Evolutionary conservation across 169 alveolate species (phyloP).

Genomic region (Cryptosporidium andersoni): DNA sequence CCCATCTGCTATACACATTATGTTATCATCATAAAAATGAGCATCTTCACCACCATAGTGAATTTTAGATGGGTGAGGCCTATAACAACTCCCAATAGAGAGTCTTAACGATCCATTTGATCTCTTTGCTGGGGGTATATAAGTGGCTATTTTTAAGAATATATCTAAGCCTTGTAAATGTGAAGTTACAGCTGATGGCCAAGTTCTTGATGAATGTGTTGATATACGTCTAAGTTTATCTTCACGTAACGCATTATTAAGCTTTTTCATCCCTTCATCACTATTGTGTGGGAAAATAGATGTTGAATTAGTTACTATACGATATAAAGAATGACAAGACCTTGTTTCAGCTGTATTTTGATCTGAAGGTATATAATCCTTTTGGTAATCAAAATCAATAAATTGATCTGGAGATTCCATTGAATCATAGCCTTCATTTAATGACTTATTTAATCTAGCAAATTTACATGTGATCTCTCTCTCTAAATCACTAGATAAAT

Average conservation of each 20-base stretch:
- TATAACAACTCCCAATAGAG: conserved; percentile 50
- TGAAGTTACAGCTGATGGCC: conserved; percentile 63
- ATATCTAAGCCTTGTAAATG: conserved; percentile 55
- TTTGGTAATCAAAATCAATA: too few relatives aligned
- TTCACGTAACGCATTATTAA: conserved; percentile 50
- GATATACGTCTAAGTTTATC: conserved; percentile 53
- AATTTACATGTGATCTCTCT: too few relatives aligned
- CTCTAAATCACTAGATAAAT: too few relatives aligned
- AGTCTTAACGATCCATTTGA: conserved; percentile 4
- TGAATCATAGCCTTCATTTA: too few relatives aligned
- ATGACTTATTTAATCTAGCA: too few relatives aligned
- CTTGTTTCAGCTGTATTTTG: conserved; percentile 63
- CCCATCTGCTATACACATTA: conserved; percentile 84
- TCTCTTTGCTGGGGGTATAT: conserved; percentile 17
- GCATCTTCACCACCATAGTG: conserved; percentile 90
- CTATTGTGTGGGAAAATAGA: background rate
- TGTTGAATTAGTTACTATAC: conserved; percentile 22
- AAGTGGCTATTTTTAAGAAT: conserved; percentile 47
- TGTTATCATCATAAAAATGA: conserved; percentile 72
- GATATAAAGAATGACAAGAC: background rate
- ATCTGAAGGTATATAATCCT: background rate
- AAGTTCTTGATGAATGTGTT: conserved; percentile 21
- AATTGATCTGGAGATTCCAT: too few relatives aligned
- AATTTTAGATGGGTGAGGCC: conserved; percentile 81
- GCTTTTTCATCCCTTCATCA: conserved; percentile 41